Percentiles rank a stretch among this genome's conserved stretches.
Evolutionary conservation across 1,139 yeast genomes (phyloP).

Genomic region (Zhuliangozyma blackwelliae): DNA sequence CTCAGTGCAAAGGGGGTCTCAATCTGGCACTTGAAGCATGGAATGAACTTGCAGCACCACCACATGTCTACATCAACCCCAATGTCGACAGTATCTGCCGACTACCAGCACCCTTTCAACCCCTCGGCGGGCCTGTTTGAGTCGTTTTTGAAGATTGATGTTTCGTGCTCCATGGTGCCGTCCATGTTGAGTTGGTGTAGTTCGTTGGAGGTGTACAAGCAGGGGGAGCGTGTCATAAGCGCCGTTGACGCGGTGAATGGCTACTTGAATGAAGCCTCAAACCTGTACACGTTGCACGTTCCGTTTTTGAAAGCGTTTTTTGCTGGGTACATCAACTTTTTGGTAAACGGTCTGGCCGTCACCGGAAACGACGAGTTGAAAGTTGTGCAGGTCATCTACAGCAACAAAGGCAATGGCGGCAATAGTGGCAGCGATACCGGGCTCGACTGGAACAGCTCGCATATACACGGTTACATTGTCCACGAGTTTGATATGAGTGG

Average conservation of each 20-base stretch:
- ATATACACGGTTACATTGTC: constrained; percentile 23
- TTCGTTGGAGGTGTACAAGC: constrained; percentile 24
- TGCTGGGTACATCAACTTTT: constrained; percentile 35
- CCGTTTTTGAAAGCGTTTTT: constrained; percentile 41
- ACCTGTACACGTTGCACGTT: constrained; percentile 25
- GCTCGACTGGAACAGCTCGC: constrained; percentile 14
- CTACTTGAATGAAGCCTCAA: constrained; percentile 15
- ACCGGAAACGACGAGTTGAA: constrained; percentile 22
- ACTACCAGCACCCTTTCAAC: constrained; percentile 13
- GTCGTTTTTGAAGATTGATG: constrained; percentile 26
- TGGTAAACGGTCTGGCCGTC: constrained; percentile 27
- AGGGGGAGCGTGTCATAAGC: constrained; percentile 18
- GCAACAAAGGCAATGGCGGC: constrained; percentile 8
- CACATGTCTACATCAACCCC: constrained; percentile 12
- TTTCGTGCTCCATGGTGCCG: constrained; percentile 7
- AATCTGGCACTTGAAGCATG: constrained; percentile 12
- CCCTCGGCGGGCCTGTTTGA: constrained; percentile 24
- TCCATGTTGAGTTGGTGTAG: constrained; percentile 34
- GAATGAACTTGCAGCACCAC: constrained; percentile 9
- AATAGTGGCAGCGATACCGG: neutral
- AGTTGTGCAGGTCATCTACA: constrained; percentile 30
- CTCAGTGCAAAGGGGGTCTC: constrained; percentile 6
- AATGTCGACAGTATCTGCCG: constrained; percentile 10
- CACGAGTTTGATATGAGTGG: constrained; percentile 21
- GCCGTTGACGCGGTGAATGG: constrained; percentile 35